Percentiles rank a stretch among this genome's conserved stretches.
phyloP scores from a whole-genome alignment of 257 asterid genomes.

The Capsicum rhomboideum region DNA sequence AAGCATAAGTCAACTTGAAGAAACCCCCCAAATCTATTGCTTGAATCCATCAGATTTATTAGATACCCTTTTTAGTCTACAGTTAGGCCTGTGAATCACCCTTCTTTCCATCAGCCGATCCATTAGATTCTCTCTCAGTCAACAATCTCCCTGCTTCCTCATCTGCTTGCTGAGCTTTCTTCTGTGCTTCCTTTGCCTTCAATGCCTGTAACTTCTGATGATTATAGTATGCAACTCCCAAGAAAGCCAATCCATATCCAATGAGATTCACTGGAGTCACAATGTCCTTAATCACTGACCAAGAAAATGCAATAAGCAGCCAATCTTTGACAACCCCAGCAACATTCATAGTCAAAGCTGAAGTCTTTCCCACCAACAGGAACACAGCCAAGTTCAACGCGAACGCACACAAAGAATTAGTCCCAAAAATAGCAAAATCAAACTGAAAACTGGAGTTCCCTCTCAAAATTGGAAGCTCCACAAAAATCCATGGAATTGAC shows the following conservation, averaged over 20 bases:
- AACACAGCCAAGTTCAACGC: slow-evolving; percentile 19
- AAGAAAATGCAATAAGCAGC: slow-evolving; percentile 20
- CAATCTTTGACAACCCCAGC: slow-evolving; percentile 28
- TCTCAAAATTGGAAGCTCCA: slow-evolving; percentile 12
- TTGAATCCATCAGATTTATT: background rate
- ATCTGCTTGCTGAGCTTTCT: background rate
- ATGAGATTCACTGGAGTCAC: slow-evolving; percentile 17
- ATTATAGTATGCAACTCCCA: slow-evolving; percentile 7
- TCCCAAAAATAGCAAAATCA: slow-evolving; percentile 13
- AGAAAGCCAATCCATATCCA: slow-evolving; percentile 16
- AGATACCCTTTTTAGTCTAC: background rate
- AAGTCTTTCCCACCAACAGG: slow-evolving; percentile 19
- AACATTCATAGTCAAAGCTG: slow-evolving; percentile 25
- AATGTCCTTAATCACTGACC: slow-evolving; percentile 21
- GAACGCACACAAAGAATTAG: slow-evolving; percentile 18
- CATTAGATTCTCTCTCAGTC: slow-evolving; percentile 1
- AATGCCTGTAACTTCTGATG: slow-evolving; percentile 6
- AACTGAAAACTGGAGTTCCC: slow-evolving; percentile 5
- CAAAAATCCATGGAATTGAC: slow-evolving; percentile 8
- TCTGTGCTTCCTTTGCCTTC: slow-evolving; percentile 10
- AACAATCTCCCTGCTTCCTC: slow-evolving; percentile 7
- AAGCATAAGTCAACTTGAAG: background rate
- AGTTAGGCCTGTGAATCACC: background rate
- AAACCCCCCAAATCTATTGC: background rate
- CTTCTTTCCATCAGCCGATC: slow-evolving; percentile 8